Conservation (phyloP, 169 alveolate genomes). For the Plasmodium blacklocki region DNA sequence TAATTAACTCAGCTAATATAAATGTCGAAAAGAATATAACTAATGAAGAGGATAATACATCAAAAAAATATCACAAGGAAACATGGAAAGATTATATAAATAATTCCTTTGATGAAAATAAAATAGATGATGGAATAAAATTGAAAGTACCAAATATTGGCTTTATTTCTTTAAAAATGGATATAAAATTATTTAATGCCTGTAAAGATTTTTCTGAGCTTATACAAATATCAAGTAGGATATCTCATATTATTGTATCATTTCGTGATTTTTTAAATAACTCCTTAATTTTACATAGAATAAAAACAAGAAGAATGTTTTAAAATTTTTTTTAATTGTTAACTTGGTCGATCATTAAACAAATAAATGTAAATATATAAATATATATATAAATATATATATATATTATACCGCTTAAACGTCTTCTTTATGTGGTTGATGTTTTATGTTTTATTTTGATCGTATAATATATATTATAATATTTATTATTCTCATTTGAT, state of each 20-base stretch:
- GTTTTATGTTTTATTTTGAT: too few relatives aligned
- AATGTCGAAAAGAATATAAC: background rate
- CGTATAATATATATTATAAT: too few relatives aligned
- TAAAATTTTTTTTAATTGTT: background rate
- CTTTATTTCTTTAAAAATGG: slow-evolving; percentile 62
- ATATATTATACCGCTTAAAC: too few relatives aligned
- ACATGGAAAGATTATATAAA: background rate
- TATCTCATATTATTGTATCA: slow-evolving; percentile 62
- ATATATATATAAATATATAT: too few relatives aligned
- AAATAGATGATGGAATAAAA: background rate
- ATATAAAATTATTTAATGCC: slow-evolving; percentile 21
- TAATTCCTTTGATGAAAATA: background rate
- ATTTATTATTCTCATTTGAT: too few relatives aligned
- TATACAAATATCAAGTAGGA: slow-evolving; percentile 54
- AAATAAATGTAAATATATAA: too few relatives aligned
- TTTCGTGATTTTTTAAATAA: slow-evolving; percentile 67
- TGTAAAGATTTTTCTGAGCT: slow-evolving; percentile 72
- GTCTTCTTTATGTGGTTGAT: too few relatives aligned
- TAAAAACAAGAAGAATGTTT: slow-evolving; percentile 32
- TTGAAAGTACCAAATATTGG: slow-evolving; percentile 52
- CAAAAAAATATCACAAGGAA: too few relatives aligned
- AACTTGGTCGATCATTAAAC: too few relatives aligned
- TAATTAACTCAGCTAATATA: background rate
- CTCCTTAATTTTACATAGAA: slow-evolving; percentile 40
- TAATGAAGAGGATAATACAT: background rate